Percentiles rank a stretch among this genome's conserved stretches.
Evolutionary conservation across 257 asterid species (phyloP).

Genomic region (Solanum virginianum): DNA sequence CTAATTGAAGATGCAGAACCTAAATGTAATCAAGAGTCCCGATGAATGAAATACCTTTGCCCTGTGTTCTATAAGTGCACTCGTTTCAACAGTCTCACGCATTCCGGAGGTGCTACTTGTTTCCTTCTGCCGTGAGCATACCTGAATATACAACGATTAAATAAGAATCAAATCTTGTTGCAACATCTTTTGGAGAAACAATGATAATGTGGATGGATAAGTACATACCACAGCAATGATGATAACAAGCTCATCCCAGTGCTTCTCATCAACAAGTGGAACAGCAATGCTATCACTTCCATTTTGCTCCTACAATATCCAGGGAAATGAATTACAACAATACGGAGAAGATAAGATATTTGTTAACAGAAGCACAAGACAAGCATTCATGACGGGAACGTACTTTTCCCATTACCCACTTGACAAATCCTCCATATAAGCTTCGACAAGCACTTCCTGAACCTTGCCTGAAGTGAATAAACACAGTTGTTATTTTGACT

Average conservation of each 20-base stretch:
- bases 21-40: not conserved
- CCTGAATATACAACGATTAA: conserved; percentile 34
- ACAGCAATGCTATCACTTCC: conserved; percentile 88
- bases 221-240: conserved; percentile 69
- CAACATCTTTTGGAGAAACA: not conserved
- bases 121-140: conserved; percentile 92
- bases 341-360: not conserved
- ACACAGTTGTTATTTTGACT: not conserved
- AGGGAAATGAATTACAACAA: not conserved
- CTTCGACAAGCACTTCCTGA: conserved; percentile 99
- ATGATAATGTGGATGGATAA: not conserved
- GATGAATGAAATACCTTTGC: conserved; percentile 44
- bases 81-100: conserved; percentile 90
- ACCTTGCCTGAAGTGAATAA: conserved; percentile 46
- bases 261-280: conserved; percentile 87
- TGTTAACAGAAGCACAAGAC: not conserved
- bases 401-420: conserved; percentile 98
- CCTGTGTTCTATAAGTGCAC: conserved; percentile 70
- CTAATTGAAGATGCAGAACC: not conserved
- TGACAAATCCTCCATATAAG: conserved; percentile 92
- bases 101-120: conserved; percentile 96
- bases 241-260: conserved; percentile 92
- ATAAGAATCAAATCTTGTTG: not conserved
- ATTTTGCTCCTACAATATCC: conserved; percentile 47
- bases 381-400: not conserved